phyloP scores from a whole-genome alignment of 2,329 filamentous ascomycete genomes.

The Dothistroma pini region DNA sequence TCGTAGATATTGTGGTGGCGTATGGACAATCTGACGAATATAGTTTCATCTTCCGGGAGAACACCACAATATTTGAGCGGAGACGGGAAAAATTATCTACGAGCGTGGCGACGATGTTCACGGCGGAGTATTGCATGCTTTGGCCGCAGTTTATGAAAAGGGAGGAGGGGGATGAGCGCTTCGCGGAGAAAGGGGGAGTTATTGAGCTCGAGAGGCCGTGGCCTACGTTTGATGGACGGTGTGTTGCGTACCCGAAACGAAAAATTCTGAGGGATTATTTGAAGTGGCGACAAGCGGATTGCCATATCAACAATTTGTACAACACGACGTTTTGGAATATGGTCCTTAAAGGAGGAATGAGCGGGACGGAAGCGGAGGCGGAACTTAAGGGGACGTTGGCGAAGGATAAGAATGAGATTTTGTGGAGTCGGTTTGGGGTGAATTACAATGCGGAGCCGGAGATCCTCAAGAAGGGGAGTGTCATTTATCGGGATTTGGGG shows the following conservation, averaged over 20 bases:
- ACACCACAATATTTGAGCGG: constrained; percentile 77
- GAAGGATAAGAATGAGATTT: constrained; percentile 90
- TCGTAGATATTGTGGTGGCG: constrained; percentile 80
- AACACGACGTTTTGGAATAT: constrained; percentile 96
- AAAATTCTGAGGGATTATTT: constrained; percentile 88
- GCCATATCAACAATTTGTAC: constrained; percentile 98
- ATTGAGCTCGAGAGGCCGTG: constrained; percentile 65
- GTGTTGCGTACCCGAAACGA: constrained; percentile 81
- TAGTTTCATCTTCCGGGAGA: constrained; percentile 60
- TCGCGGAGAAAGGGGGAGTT: background rate
- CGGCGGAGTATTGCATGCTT: constrained; percentile 78
- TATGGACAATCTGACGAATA: constrained; percentile 97
- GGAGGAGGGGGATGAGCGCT: constrained; percentile 38
- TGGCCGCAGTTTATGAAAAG: constrained; percentile 72
- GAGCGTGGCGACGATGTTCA: constrained; percentile 89
- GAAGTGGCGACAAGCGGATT: constrained; percentile 96
- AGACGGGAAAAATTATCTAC: constrained; percentile 85
- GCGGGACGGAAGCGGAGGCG: constrained; percentile 73
- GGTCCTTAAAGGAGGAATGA: constrained; percentile 70
- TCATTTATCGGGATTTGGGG: constrained; percentile 62
- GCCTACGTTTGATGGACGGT: constrained; percentile 88
- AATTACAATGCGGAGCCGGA: constrained; percentile 98
- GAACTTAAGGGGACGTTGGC: constrained; percentile 77
- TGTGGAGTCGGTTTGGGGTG: constrained; percentile 82
- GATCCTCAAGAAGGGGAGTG: constrained; percentile 89